Base-by-base conservation (phyloP, 352 stramenopile genomes). In the Phytophthora citrophthora region DNA sequence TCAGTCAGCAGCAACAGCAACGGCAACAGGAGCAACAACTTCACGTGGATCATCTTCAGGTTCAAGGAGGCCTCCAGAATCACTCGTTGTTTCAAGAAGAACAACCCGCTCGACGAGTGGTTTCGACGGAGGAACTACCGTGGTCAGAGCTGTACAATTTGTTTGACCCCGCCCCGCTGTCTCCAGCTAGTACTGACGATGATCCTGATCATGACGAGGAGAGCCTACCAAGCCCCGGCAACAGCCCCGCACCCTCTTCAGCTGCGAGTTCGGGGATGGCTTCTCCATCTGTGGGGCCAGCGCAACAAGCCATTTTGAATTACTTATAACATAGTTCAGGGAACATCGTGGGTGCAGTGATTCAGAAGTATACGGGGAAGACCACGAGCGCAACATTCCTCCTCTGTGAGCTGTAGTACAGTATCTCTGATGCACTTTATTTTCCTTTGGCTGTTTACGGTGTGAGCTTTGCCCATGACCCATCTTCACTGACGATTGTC, bases 141-240 rank as follows among this genome's bases (percentile, higher is more conserved):
- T 93, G 85, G 85, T 90, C 85, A 20, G 85, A 93, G 70, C 64
- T 93, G 15, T 93, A 93, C 71, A 89, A 92, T 64, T 51, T 93
- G 16, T 93, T 93, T 45, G 83, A 93, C 23, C 64, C 74, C 15
- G 53, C 72, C n/a, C 65, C 72, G 31, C 50, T 86, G 52, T 75
- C 80, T 9, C 74, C 73, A 36, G 24, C 62, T 11, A 71, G 51
- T 62, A 76, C 68, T 13, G 77, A 88, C 36, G 76, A 90, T 56
- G 81, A 89, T 50, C 70, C 66, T 7, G 79, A 86, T 31, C 77
- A 78, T 31, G 78, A 90, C 55, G 74, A 88, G 38, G 80, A 91
- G 41, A 89, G 61, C 57, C 59, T 66, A 15, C 77, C 64, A 46
- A 81, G 64, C 43, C 61, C 59, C 52, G 59, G 51, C 38, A 65